Evolutionary conservation across 1,284 basidiomycete genomes (phyloP).

Genomic region (Rhizoctonia solani): DNA sequence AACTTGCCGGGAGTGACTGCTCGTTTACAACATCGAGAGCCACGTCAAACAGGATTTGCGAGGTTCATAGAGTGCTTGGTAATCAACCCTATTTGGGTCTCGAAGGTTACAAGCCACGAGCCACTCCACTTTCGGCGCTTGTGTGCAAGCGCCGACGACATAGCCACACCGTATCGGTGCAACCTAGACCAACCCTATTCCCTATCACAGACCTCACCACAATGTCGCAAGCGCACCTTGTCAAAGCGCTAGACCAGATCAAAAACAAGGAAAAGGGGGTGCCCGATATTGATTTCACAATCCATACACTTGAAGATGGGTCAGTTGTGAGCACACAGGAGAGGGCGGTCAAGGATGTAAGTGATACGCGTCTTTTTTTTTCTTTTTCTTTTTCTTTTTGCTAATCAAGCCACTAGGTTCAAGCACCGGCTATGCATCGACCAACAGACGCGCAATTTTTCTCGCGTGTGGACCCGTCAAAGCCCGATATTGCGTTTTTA

Average conservation of each 20-base stretch:
- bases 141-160: too few relatives aligned
- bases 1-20: too few relatives aligned
- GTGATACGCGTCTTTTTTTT: constrained; percentile 41
- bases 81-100: too few relatives aligned
- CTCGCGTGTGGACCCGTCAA: constrained; percentile 77
- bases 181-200: too few relatives aligned
- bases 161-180: too few relatives aligned
- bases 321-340: constrained; percentile 84
- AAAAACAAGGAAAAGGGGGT: constrained; percentile 58
- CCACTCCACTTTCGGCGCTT: too few relatives aligned
- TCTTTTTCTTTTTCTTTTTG: constrained; percentile 5
- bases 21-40: too few relatives aligned
- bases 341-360: constrained; percentile 80
- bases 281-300: constrained; percentile 83
- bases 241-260: constrained; percentile 75
- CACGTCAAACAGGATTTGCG: too few relatives aligned
- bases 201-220: neutral
- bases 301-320: constrained; percentile 87
- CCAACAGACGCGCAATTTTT: constrained; percentile 96
- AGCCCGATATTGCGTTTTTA: constrained; percentile 95
- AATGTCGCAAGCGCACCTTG: constrained; percentile 56
- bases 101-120: too few relatives aligned
- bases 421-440: constrained; percentile 90
- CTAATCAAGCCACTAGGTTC: too few relatives aligned
- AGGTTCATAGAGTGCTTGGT: too few relatives aligned